Conservation (phyloP, 1,139 yeast genomes). For the Taphrina confusa region DNA sequence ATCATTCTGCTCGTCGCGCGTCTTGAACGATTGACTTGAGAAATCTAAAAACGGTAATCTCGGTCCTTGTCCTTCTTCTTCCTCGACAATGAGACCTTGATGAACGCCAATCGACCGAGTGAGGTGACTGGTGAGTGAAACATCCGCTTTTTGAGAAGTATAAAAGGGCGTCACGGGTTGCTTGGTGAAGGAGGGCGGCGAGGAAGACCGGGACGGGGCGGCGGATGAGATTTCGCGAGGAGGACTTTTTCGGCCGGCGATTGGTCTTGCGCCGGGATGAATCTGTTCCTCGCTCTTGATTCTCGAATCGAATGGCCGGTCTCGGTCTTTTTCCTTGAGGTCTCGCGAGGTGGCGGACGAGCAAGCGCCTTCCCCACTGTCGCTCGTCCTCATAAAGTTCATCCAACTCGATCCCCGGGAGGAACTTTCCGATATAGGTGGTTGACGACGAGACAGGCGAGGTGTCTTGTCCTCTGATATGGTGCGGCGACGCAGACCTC, state of each 20-base stretch:
- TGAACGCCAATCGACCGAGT: slow-evolving; percentile 20
- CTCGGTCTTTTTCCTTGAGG: slow-evolving; percentile 1
- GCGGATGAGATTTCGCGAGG: not conserved
- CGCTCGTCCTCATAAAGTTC: slow-evolving; percentile 26
- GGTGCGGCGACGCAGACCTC: slow-evolving; percentile 21
- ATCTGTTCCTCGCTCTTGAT: slow-evolving; percentile 13
- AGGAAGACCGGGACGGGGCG: slow-evolving; percentile 8
- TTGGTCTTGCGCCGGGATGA: slow-evolving; percentile 18
- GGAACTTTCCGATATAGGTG: slow-evolving; percentile 3
- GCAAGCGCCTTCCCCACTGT: slow-evolving; percentile 1
- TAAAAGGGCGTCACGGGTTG: not conserved
- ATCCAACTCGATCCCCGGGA: slow-evolving; percentile 15
- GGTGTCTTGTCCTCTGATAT: slow-evolving; percentile 7
- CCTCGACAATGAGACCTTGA: slow-evolving; percentile 1
- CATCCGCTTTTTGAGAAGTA: not conserved
- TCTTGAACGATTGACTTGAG: not conserved
- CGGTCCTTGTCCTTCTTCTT: slow-evolving; percentile 2
- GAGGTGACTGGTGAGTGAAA: not conserved
- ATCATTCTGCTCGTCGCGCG: not conserved
- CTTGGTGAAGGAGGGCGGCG: slow-evolving; percentile 12
- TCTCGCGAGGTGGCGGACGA: not conserved
- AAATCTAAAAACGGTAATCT: slow-evolving; percentile 9
- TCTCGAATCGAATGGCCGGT: slow-evolving; percentile 15
- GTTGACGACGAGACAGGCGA: not conserved
- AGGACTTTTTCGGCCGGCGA: not conserved